Base-by-base conservation (phyloP, 345 rosid genomes). In the Cardamine resedifolia region DNA sequence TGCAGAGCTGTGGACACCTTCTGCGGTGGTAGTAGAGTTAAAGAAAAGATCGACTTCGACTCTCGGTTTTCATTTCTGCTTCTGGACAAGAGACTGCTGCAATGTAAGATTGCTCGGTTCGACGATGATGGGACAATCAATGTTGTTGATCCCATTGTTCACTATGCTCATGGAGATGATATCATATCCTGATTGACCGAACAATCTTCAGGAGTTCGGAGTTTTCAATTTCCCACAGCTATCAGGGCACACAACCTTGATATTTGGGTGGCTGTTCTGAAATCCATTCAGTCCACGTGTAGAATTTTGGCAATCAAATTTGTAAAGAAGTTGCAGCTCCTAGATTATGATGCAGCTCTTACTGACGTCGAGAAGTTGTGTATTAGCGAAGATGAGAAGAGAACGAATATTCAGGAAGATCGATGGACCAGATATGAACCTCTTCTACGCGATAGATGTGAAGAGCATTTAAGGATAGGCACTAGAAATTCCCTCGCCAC, bases 161-260 rank as follows among this genome's bases (percentile, higher is more conserved):
- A 38, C 43, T 38, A 38, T 11, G 43, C 43, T 38, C 43, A 38
- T 1, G 43, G 43, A 38, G 43, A 38, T 38, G 15, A 38, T 38
- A 11, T 38, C 43, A 11, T 11, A 38, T 38, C 43, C 2, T 38
- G 43, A 4, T 4, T 1, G 4, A 38, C 43, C n/a, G n/a, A n/a
- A n/a, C n/a, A n/a, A n/a, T 11, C 43, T 38, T 38, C 43, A 38
- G n/a, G n/a, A 38, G 43, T 9, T 34, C 12, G 12, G n/a, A 38
- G 6, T 11, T 11, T 38, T 38, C n/a, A 3, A n/a, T 52, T 66
- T 52, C 50, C 60, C 38, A 15, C 16, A n/a, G 26, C 38, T 34
- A 52, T 66, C 44, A 52, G 38, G 49, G 16, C 8, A 26, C 26
- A 51, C 36, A 66, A 66, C 39, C 60, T 66, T 66, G 48, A 66